A percentile compares a stretch with the other conserved stretches of the same genome.
phyloP scores from a whole-genome alignment of 2,329 filamentous ascomycete species.

The Thelonectria olida region DNA sequence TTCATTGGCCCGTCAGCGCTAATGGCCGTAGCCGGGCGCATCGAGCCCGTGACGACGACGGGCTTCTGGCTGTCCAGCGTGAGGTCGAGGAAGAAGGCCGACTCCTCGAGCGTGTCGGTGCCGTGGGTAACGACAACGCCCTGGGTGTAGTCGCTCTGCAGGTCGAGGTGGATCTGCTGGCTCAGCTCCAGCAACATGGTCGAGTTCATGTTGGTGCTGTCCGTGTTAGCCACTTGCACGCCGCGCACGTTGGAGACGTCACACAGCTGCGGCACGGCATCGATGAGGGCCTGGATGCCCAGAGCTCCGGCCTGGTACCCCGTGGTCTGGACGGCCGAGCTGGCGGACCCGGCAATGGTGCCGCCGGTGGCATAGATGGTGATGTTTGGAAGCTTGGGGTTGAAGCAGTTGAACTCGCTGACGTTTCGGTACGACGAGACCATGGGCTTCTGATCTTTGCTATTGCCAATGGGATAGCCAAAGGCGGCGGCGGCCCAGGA shows the following conservation, averaged over 20 bases:
- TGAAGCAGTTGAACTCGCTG: constrained; percentile 38
- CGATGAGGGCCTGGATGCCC: constrained; percentile 60
- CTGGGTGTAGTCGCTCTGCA: constrained; percentile 52
- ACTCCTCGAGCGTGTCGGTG: constrained; percentile 72
- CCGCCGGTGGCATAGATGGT: constrained; percentile 67
- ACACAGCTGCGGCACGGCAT: constrained; percentile 63
- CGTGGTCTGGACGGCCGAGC: constrained; percentile 56
- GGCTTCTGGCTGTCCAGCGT: constrained; percentile 67
- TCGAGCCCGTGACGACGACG: constrained; percentile 68
- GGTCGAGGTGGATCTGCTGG: constrained; percentile 57
- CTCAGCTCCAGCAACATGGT: constrained; percentile 58
- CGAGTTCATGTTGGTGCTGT: constrained; percentile 57
- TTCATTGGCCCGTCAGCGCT: constrained; percentile 72
- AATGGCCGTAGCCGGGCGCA: constrained; percentile 70
- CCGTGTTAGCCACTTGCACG: constrained; percentile 61
- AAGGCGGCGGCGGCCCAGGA: constrained; percentile 39
- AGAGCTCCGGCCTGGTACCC: constrained; percentile 55
- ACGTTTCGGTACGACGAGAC: constrained; percentile 11
- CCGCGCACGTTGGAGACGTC: constrained; percentile 64
- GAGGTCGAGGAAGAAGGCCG: constrained; percentile 69
- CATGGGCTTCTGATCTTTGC: constrained; percentile 21
- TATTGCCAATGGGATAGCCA: constrained; percentile 30
- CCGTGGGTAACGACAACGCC: constrained; percentile 71
- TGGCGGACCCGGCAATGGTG: constrained; percentile 65
- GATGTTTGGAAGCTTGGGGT: constrained; percentile 57